These are phyloP conservation scores for Cajanus cajan DNA, from an alignment of 306 rosid genomes.

Conservation along the genomic window DNA sequence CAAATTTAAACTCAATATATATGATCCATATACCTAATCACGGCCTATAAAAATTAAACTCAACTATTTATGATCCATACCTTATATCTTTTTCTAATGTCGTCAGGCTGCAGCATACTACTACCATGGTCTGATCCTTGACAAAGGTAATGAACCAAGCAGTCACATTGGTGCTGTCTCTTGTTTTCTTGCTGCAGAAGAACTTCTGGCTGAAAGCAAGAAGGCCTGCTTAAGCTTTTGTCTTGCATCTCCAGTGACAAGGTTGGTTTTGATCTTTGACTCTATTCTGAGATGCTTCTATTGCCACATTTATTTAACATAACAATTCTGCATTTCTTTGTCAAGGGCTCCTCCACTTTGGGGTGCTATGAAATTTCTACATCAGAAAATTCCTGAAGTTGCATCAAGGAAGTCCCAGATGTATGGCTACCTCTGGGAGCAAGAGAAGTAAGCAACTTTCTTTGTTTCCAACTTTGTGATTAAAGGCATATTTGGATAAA, in stretches of 20 bases:
- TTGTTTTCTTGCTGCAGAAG: conserved; percentile 93
- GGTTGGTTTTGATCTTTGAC: conserved; percentile 44
- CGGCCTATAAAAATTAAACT: not conserved
- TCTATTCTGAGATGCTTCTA: not conserved
- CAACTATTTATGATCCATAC: not conserved
- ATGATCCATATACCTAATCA: not conserved
- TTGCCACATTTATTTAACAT: not conserved
- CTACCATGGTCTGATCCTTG: conserved; percentile 89
- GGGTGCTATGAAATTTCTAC: conserved; percentile 85
- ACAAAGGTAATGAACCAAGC: conserved; percentile 78
- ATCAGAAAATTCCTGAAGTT: conserved; percentile 87
- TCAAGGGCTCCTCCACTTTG: conserved; percentile 83
- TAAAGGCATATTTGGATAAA: too few relatives aligned
- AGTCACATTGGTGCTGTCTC: conserved; percentile 65
- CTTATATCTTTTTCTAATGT: not conserved
- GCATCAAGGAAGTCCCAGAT: conserved; percentile 84
- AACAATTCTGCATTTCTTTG: not conserved
- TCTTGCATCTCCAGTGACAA: conserved; percentile 86
- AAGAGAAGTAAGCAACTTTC: conserved; percentile 65
- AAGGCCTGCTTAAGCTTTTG: conserved; percentile 82
- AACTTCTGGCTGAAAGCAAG: conserved; percentile 78
- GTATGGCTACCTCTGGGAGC: conserved; percentile 84
- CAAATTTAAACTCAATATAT: not conserved
- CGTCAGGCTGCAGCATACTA: conserved; percentile 90
- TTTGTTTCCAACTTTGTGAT: not conserved